These are phyloP conservation scores for Solanum ahanhuiri DNA, from an alignment of 257 asterid genomes.

Conservation along the genomic window DNA sequence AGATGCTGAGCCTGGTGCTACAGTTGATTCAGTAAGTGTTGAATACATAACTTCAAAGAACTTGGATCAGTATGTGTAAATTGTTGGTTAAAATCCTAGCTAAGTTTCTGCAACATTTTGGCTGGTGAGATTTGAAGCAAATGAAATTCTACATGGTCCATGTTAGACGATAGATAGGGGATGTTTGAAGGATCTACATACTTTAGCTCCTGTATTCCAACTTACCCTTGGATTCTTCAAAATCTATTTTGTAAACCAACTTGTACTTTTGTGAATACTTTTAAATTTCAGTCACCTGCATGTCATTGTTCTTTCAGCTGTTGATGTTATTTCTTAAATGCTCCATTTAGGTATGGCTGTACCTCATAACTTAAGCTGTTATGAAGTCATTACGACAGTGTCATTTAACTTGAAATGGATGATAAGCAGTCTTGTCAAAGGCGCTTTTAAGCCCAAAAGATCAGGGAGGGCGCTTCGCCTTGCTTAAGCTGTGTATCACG, in stretches of 20 bases:
- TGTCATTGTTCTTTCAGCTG: neutral
- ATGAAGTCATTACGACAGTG: neutral
- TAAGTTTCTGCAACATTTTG: neutral
- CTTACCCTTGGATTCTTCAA: neutral
- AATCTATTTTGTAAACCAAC: neutral
- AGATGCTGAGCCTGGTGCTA: slow-evolving; percentile 8
- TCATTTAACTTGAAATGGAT: neutral
- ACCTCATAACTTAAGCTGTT: neutral
- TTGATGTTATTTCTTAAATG: neutral
- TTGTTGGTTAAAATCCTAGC: neutral
- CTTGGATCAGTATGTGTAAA: neutral
- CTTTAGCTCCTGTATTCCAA: neutral
- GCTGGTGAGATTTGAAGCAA: neutral
- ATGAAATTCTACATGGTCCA: neutral
- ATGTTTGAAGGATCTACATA: neutral
- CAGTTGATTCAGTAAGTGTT: slow-evolving; percentile 34
- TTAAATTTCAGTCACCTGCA: neutral
- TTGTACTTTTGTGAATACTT: neutral
- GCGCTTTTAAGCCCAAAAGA: neutral
- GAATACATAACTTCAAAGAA: neutral
- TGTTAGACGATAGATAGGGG: neutral
- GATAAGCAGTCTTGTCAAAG: neutral
- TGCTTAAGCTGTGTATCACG: neutral
- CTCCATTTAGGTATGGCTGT: neutral
- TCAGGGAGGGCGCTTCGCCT: neutral